Evolutionary conservation across 140 eudicot genomes (phyloP).

Genomic region (Senecio squalidus): DNA sequence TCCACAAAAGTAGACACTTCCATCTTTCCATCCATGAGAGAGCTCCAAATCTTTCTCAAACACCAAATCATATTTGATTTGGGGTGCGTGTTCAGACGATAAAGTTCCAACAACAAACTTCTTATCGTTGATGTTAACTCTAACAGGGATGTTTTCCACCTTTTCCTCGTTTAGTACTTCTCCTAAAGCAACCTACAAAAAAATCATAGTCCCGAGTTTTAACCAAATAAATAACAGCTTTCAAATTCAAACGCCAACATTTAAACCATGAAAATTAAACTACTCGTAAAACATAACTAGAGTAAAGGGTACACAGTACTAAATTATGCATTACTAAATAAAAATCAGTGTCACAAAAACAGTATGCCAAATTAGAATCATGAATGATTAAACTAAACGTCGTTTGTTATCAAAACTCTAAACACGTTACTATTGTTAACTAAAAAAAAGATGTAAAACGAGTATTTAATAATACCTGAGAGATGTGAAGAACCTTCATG

Average conservation of each 20-base stretch:
- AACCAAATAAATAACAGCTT: too few relatives aligned
- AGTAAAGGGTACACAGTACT: too few relatives aligned
- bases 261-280: too few relatives aligned
- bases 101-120: constrained; percentile 40
- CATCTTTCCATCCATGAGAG: constrained; percentile 64
- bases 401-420: too few relatives aligned
- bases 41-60: constrained; percentile 56
- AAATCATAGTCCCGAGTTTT: not conserved
- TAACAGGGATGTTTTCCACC: constrained; percentile 29
- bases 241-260: too few relatives aligned
- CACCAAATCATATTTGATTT: constrained; percentile 48
- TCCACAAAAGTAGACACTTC: constrained; percentile 60
- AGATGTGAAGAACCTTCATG: constrained; percentile 47
- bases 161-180: constrained; percentile 43
- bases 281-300: too few relatives aligned
- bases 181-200: constrained; percentile 46
- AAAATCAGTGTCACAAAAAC: too few relatives aligned
- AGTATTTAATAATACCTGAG: constrained; percentile 49
- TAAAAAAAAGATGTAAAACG: not conserved
- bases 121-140: constrained; percentile 25
- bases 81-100: constrained; percentile 43
- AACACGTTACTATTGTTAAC: too few relatives aligned
- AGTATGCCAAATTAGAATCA: too few relatives aligned
- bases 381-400: too few relatives aligned
- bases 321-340: too few relatives aligned